These are phyloP conservation scores for Ceratonia siliqua DNA, from an alignment of 306 rosid species.

Conservation along the genomic window DNA sequence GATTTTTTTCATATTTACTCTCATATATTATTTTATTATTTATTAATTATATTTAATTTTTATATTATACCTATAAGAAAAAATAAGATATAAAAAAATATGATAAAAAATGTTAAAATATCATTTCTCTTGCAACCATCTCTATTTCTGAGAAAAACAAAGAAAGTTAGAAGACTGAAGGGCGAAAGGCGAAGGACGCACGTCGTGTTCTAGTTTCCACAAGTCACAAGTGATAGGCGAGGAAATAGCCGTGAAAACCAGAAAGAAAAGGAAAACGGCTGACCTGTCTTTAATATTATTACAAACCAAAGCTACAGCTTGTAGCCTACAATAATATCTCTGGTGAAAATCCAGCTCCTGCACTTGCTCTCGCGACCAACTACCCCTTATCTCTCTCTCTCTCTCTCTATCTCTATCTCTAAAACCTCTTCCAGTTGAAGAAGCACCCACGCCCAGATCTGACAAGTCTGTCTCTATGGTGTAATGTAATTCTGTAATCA, in stretches of 20 bases:
- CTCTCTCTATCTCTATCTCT: conserved; percentile 11
- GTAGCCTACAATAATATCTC: neutral
- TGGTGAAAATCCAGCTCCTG: conserved; percentile 16
- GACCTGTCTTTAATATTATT: conserved; percentile 5
- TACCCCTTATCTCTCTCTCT: conserved; percentile 28
- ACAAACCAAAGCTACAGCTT: neutral
- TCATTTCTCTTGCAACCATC: too few relatives aligned
- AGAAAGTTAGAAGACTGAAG: too few relatives aligned
- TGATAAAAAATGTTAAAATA: too few relatives aligned
- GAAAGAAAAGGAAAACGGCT: conserved; percentile 9
- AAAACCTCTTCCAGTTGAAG: neutral
- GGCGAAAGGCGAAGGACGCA: neutral
- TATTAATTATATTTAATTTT: too few relatives aligned
- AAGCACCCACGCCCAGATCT: conserved; percentile 40
- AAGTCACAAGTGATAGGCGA: conserved; percentile 22
- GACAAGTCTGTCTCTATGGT: conserved; percentile 5
- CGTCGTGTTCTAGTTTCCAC: conserved; percentile 28
- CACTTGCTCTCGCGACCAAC: conserved; percentile 33
- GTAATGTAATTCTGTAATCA: conserved; percentile 20
- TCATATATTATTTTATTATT: too few relatives aligned
- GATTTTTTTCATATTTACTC: too few relatives aligned
- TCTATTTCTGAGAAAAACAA: too few relatives aligned
- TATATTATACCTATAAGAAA: too few relatives aligned
- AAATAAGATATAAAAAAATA: too few relatives aligned
- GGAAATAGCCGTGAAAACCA: conserved; percentile 33